Percentiles rank a stretch among this genome's conserved stretches.
phyloP scores from a whole-genome alignment of 208 protist genomes.

The Spongospora subterranea region DNA sequence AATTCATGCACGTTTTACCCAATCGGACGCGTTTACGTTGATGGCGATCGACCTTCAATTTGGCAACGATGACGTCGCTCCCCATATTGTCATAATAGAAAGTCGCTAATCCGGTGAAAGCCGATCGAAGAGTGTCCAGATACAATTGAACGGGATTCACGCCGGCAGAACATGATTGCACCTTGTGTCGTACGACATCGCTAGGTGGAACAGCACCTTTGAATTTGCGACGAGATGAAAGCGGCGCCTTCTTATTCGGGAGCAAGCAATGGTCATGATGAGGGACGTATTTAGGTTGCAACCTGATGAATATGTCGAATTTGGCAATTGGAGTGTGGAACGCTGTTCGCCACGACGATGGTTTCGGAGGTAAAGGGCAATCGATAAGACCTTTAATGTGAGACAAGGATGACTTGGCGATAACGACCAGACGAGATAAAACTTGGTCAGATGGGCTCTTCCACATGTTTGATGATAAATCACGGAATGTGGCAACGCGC shows the following conservation, averaged over 20 bases:
- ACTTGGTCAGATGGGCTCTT: background rate
- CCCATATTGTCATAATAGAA: background rate
- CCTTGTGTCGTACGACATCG: background rate
- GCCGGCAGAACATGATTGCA: background rate
- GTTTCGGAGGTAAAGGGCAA: background rate
- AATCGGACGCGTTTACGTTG: background rate
- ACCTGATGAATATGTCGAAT: background rate
- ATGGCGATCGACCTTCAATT: background rate
- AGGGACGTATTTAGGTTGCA: background rate
- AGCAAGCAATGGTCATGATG: background rate
- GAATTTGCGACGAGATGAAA: background rate
- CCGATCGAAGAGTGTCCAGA: background rate
- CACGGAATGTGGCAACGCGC: background rate
- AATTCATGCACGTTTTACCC: background rate
- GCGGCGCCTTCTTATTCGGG: background rate
- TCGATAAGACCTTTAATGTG: background rate
- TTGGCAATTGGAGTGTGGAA: background rate
- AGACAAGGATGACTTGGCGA: background rate
- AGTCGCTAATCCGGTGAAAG: background rate
- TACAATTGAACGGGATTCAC: background rate
- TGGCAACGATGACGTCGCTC: background rate
- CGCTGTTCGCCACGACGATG: background rate
- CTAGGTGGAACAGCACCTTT: background rate
- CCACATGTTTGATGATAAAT: background rate
- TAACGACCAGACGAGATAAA: background rate